These are phyloP conservation scores for Candida berthetii DNA, from an alignment of 805 yeast genomes.

Conservation along the genomic window DNA sequence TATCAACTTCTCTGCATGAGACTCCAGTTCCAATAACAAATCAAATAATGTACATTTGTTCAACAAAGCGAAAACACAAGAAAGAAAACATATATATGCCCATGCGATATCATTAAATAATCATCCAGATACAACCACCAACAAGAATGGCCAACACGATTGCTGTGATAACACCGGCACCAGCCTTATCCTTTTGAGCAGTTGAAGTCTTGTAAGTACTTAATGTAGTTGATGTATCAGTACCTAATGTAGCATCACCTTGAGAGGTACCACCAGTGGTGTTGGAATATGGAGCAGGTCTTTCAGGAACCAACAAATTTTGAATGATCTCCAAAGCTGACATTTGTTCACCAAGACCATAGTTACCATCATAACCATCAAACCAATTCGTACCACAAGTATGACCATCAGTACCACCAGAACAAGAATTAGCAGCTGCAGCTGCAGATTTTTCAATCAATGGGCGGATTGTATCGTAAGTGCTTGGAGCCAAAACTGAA, in stretches of 20 bases:
- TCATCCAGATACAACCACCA: constrained; percentile 79
- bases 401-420: constrained; percentile 68
- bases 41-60: no score
- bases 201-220: constrained; percentile 36
- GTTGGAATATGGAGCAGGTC: constrained; percentile 49
- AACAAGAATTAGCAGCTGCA: constrained; percentile 67
- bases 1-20: no score
- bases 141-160: constrained; percentile 53
- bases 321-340: constrained; percentile 61
- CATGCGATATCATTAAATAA: constrained; percentile 26
- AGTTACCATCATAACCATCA: constrained; percentile 45
- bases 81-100: no score
- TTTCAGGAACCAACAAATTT: constrained; percentile 34
- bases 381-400: constrained; percentile 76
- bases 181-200: constrained; percentile 66
- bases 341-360: constrained; percentile 80
- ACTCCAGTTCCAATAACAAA: no score
- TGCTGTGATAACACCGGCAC: constrained; percentile 87
- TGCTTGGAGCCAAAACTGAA: constrained; percentile 45
- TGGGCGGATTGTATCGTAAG: constrained; percentile 34
- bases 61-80: no score
- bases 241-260: constrained; percentile 51
- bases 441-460: constrained; percentile 44
- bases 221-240: constrained; percentile 31
- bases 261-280: constrained; percentile 46